Percentiles rank a stretch among this genome's conserved stretches.
phyloP scores from a whole-genome alignment of 345 rosid genomes.

The Schrenkiella parvula region DNA sequence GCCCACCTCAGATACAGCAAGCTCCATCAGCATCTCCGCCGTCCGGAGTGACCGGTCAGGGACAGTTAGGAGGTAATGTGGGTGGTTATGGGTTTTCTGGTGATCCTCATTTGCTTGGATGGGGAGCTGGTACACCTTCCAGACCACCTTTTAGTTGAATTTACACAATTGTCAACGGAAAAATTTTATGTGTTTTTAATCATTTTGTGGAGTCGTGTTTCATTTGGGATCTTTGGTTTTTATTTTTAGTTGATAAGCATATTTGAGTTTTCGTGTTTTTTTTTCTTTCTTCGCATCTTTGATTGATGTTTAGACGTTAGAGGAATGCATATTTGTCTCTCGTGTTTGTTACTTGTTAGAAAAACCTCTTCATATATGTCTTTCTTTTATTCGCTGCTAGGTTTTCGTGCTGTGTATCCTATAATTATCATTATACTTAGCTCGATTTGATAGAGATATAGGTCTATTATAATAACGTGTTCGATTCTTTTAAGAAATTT shows the following conservation, averaged over 20 bases:
- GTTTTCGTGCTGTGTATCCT: slow-evolving; percentile 12
- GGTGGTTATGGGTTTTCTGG: slow-evolving; percentile 51
- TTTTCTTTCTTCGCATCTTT: slow-evolving; percentile 4
- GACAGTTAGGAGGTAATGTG: slow-evolving; percentile 44
- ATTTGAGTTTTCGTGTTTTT: background rate
- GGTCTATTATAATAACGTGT: background rate
- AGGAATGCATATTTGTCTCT: slow-evolving; percentile 15
- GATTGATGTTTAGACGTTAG: slow-evolving; percentile 8
- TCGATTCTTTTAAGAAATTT: background rate
- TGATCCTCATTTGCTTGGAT: slow-evolving; percentile 61
- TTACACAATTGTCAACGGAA: background rate
- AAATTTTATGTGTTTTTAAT: slow-evolving; percentile 22
- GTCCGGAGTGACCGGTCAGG: slow-evolving; percentile 52
- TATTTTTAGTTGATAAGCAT: slow-evolving; percentile 23
- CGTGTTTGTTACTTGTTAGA: background rate
- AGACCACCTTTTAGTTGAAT: slow-evolving; percentile 48
- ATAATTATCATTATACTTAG: background rate
- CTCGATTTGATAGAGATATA: slow-evolving; percentile 1
- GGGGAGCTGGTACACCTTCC: slow-evolving; percentile 52
- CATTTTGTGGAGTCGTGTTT: slow-evolving; percentile 24
- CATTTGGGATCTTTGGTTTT: slow-evolving; percentile 26
- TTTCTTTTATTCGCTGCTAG: slow-evolving; percentile 25
- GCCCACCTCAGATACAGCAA: slow-evolving; percentile 40
- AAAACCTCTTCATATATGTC: slow-evolving; percentile 5
- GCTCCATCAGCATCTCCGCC: slow-evolving; percentile 55